These are phyloP conservation scores for Dictyophora rubrovolvata DNA, from an alignment of 768 basidiomycete species.

Conservation along the genomic window DNA sequence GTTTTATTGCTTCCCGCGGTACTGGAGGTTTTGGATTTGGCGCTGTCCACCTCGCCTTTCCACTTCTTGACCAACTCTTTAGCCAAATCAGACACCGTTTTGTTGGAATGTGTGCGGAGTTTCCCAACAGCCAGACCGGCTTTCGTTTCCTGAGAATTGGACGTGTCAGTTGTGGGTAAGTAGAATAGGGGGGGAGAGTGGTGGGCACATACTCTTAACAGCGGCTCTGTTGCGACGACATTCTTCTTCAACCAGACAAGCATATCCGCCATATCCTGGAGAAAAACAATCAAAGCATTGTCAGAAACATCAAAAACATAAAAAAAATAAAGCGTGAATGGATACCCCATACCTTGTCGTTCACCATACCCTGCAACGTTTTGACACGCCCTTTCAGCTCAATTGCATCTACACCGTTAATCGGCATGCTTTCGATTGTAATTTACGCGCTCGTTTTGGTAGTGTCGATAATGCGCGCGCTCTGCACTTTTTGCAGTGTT, in stretches of 20 bases:
- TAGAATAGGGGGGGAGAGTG: no score
- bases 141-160: conserved; percentile 65
- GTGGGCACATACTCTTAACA: conserved; percentile 13
- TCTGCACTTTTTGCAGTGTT: neutral
- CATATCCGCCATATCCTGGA: conserved; percentile 8
- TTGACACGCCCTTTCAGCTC: conserved; percentile 78
- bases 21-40: conserved; percentile 31
- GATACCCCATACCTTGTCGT: conserved; percentile 36
- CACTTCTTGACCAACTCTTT: conserved; percentile 89
- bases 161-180: no score
- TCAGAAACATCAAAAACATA: neutral
- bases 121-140: conserved; percentile 89
- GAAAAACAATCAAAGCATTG: neutral
- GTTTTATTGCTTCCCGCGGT: neutral
- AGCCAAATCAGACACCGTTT: conserved; percentile 69
- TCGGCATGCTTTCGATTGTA: neutral
- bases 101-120: conserved; percentile 61
- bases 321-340: neutral
- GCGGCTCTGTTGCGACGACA: conserved; percentile 15
- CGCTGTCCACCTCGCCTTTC: conserved; percentile 71
- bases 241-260: conserved; percentile 12
- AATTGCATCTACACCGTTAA: conserved; percentile 23
- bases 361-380: conserved; percentile 57
- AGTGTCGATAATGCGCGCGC: neutral
- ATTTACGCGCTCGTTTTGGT: neutral